Evolutionary conservation across 306 rosid genomes (phyloP).

Genomic region (Pachyrhizus erosus): DNA sequence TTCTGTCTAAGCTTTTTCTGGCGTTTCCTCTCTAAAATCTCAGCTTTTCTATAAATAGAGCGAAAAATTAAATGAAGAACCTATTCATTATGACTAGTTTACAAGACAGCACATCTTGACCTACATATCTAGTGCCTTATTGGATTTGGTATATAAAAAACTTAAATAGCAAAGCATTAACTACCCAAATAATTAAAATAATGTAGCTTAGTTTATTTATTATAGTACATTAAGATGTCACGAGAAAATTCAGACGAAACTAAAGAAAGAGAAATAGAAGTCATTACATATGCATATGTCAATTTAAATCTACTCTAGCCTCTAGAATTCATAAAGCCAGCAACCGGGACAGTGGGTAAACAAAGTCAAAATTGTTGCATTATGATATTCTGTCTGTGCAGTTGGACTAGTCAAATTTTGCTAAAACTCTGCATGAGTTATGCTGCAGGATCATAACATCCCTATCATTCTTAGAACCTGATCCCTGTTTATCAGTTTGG

Average conservation of each 20-base stretch:
- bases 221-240: background rate
- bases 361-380: background rate
- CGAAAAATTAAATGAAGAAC: slow-evolving; percentile 33
- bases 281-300: slow-evolving; percentile 2
- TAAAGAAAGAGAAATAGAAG: slow-evolving; percentile 27
- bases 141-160: slow-evolving; percentile 27
- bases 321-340: background rate
- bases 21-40: slow-evolving; percentile 79
- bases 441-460: background rate
- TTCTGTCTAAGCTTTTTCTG: slow-evolving; percentile 89
- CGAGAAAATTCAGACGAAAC: background rate
- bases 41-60: slow-evolving; percentile 66
- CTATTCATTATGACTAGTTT: slow-evolving; percentile 21
- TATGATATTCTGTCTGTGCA: background rate
- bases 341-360: background rate
- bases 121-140: slow-evolving; percentile 10
- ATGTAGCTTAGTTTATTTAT: slow-evolving; percentile 23
- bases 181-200: background rate
- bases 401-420: background rate
- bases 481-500: background rate
- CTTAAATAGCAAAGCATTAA: background rate
- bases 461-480: background rate
- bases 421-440: background rate
- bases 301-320: background rate
- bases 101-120: slow-evolving; percentile 14